Conservation (phyloP, 805 yeast species). For the Candida montana region DNA sequence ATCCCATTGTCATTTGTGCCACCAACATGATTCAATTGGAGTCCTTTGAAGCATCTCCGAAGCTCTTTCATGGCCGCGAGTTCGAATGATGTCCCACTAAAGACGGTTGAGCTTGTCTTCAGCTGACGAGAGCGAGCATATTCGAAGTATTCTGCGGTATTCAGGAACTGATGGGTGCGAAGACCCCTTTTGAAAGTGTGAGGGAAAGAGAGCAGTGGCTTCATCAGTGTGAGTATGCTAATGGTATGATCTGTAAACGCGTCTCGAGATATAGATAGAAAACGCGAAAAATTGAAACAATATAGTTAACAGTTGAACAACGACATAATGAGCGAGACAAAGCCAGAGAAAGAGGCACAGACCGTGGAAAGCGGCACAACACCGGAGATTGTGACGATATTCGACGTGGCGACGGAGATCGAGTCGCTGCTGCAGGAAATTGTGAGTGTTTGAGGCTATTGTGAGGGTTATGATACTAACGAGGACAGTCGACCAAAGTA, state of each 20-base stretch:
- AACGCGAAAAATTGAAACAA: neutral
- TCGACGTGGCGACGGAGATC: conserved; percentile 28
- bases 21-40: conserved; percentile 16
- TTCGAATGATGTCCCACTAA: conserved; percentile 24
- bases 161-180: conserved; percentile 7
- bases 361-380: no score
- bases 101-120: conserved; percentile 18
- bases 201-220: no score
- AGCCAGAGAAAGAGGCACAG: neutral
- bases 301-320: no score
- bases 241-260: no score
- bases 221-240: no score
- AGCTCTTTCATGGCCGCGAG: conserved; percentile 15
- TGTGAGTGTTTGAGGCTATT: conserved; percentile 11
- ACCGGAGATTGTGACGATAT: conserved; percentile 21
- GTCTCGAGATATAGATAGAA: neutral
- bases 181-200: neutral
- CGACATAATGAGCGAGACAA: no score
- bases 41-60: conserved; percentile 3
- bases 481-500: conserved; percentile 10
- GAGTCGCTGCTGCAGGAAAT: conserved; percentile 22
- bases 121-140: conserved; percentile 16
- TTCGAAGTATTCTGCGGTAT: conserved; percentile 11
- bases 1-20: conserved; percentile 24
- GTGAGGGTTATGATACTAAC: no score